Conservation (phyloP, 768 basidiomycete genomes). For the Kwoniella botswanensis region DNA sequence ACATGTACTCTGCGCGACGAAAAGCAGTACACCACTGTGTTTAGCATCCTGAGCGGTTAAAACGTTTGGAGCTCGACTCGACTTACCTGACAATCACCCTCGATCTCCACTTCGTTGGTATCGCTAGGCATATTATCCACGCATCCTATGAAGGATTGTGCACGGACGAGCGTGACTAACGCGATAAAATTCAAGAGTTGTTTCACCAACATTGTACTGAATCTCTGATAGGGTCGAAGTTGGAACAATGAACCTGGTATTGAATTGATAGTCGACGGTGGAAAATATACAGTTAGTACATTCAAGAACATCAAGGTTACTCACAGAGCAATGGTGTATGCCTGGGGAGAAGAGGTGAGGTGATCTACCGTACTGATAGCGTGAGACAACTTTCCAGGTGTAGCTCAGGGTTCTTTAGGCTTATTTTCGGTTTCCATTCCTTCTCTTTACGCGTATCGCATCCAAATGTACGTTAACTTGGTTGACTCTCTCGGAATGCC, state of each 20-base stretch:
- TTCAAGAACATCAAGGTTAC: too few relatives aligned
- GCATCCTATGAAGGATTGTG: constrained; percentile 8
- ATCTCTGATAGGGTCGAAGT: too few relatives aligned
- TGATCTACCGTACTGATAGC: too few relatives aligned
- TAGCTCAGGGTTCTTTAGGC: neutral
- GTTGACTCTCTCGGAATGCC: too few relatives aligned
- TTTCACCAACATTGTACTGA: neutral
- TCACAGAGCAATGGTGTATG: too few relatives aligned
- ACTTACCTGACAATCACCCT: constrained; percentile 8
- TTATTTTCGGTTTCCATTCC: constrained; percentile 1
- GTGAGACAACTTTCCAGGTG: neutral
- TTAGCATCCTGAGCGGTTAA: too few relatives aligned
- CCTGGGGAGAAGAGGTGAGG: too few relatives aligned
- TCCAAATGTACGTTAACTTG: neutral
- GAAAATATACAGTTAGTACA: too few relatives aligned
- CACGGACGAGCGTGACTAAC: neutral
- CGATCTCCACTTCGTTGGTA: neutral
- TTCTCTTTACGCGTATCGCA: neutral
- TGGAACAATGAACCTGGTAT: neutral
- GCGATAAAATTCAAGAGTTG: neutral
- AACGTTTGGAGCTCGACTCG: too few relatives aligned
- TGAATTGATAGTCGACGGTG: neutral
- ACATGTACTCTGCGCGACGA: constrained; percentile 5
- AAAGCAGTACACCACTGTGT: too few relatives aligned
- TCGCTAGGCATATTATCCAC: constrained; percentile 13